phyloP scores from a whole-genome alignment of 2,329 filamentous ascomycete species.

The Penicillium sp. region DNA sequence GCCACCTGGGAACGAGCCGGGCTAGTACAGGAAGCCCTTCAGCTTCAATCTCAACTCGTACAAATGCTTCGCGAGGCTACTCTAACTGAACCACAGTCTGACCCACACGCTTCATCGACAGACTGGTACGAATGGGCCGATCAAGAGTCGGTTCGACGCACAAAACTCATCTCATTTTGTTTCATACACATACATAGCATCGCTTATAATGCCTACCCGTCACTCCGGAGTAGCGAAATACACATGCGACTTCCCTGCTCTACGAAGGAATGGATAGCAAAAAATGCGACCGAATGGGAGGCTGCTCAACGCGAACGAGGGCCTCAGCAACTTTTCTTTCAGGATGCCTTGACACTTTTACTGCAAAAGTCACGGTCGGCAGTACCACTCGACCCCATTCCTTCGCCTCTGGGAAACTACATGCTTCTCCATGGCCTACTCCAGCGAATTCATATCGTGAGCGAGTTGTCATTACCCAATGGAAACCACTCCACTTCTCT shows the following conservation, averaged over 20 bases:
- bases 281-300: slow-evolving; percentile 34
- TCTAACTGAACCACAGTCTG: slow-evolving; percentile 26
- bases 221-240: slow-evolving; percentile 38
- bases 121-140: slow-evolving; percentile 40
- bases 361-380: slow-evolving; percentile 30
- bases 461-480: slow-evolving; percentile 33
- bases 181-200: slow-evolving; percentile 42
- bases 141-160: slow-evolving; percentile 36
- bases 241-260: slow-evolving; percentile 39
- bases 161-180: slow-evolving; percentile 39
- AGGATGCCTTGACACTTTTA: slow-evolving; percentile 34
- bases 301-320: slow-evolving; percentile 26
- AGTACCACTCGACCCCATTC: slow-evolving; percentile 32
- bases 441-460: slow-evolving; percentile 59
- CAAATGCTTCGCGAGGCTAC: slow-evolving; percentile 32
- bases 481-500: slow-evolving; percentile 31
- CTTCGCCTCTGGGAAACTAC: slow-evolving; percentile 63
- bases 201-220: slow-evolving; percentile 40
- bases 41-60: slow-evolving; percentile 31
- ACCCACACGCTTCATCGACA: slow-evolving; percentile 20
- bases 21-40: slow-evolving; percentile 34
- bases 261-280: slow-evolving; percentile 38
- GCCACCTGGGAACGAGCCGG: slow-evolving; percentile 33
- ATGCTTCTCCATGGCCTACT: slow-evolving; percentile 70
- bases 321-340: slow-evolving; percentile 34